phyloP scores from a whole-genome alignment of 768 basidiomycete species.

The Hysterangium stoloniferum region DNA sequence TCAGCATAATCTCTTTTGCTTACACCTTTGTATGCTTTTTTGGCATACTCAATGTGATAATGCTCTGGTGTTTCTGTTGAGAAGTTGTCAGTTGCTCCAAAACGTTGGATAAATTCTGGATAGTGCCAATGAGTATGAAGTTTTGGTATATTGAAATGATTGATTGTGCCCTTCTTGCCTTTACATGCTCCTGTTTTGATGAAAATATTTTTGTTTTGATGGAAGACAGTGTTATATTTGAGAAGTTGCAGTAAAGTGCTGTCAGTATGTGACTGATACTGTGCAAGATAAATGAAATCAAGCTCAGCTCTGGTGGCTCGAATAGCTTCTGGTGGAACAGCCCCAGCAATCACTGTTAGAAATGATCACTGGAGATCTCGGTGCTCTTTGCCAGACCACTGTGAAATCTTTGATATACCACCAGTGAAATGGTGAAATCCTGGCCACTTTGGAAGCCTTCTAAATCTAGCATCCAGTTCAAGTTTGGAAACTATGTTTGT shows the following conservation, averaged over 20 bases:
- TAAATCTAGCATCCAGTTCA: slow-evolving; percentile 33
- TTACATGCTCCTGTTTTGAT: slow-evolving; percentile 16
- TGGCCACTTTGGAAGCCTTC: slow-evolving; percentile 23
- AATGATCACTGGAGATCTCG: neutral
- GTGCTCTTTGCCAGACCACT: slow-evolving; percentile 38
- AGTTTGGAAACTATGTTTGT: slow-evolving; percentile 14
- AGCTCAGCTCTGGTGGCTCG: slow-evolving; percentile 12
- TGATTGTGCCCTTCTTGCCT: neutral
- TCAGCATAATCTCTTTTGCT: slow-evolving; percentile 24
- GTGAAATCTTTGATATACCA: slow-evolving; percentile 33
- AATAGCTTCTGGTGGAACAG: slow-evolving; percentile 1
- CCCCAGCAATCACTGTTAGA: slow-evolving; percentile 3
- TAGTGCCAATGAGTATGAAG: slow-evolving; percentile 19
- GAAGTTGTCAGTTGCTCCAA: slow-evolving; percentile 27
- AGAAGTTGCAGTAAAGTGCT: slow-evolving; percentile 15
- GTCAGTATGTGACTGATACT: slow-evolving; percentile 19
- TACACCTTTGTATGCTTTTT: slow-evolving; percentile 23
- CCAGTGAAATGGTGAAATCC: slow-evolving; percentile 34
- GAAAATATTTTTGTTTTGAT: slow-evolving; percentile 22
- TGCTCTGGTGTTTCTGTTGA: slow-evolving; percentile 30
- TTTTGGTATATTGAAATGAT: slow-evolving; percentile 23
- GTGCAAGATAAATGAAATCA: slow-evolving; percentile 24
- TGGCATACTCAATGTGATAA: slow-evolving; percentile 27
- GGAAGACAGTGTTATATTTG: slow-evolving; percentile 18
- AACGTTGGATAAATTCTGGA: slow-evolving; percentile 10